Percentiles rank a stretch among this genome's conserved stretches.
Evolutionary conservation across 345 rosid species (phyloP).

Genomic region (Eucalyptus camaldulensis): DNA sequence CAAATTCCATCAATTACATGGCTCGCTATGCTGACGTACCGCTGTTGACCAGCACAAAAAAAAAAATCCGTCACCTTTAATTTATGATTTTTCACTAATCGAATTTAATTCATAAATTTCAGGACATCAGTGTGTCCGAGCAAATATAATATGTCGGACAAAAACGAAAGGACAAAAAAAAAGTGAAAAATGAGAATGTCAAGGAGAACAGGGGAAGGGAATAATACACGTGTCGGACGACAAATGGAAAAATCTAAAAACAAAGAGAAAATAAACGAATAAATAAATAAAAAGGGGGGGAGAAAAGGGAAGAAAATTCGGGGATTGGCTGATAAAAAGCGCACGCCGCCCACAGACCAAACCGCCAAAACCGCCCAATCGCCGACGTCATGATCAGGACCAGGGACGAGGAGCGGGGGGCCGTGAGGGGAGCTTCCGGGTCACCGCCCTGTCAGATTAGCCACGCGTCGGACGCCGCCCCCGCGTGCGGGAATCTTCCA

Average conservation of each 20-base stretch:
- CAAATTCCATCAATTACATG: too few relatives aligned
- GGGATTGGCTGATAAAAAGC: background rate
- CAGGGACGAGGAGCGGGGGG: background rate
- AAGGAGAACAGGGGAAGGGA: background rate
- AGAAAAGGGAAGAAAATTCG: background rate
- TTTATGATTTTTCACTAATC: too few relatives aligned
- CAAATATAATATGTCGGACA: background rate
- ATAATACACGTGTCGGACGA: background rate
- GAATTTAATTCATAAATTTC: too few relatives aligned
- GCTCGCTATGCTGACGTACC: too few relatives aligned
- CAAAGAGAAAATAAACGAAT: background rate
- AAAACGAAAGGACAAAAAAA: background rate
- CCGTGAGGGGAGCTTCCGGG: background rate
- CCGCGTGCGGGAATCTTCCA: background rate
- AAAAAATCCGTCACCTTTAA: too few relatives aligned
- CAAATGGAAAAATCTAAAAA: background rate
- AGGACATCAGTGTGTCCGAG: too few relatives aligned
- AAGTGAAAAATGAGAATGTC: background rate
- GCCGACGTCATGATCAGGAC: background rate
- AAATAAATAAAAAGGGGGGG: too few relatives aligned
- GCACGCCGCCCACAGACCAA: background rate
- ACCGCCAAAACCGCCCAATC: background rate
- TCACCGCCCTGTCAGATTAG: background rate
- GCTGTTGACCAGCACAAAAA: too few relatives aligned
- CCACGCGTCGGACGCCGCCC: background rate